Base-by-base conservation (phyloP, 805 yeast genomes). In the Ogataea thermomethanolica region DNA sequence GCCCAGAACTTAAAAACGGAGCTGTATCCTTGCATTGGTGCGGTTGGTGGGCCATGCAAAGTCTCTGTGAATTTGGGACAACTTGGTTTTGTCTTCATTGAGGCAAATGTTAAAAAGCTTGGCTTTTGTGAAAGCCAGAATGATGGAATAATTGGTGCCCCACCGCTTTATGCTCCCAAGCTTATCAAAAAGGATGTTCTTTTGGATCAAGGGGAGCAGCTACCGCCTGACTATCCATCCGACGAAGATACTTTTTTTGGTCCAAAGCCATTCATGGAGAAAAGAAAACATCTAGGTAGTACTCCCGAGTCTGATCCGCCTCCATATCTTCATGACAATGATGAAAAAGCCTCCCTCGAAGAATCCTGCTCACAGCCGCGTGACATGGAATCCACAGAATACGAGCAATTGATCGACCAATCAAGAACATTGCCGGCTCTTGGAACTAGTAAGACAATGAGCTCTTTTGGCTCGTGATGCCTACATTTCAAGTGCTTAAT, bases 11-110 rank as follows among this genome's bases (percentile, higher is more conserved):
- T 78, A 41, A 72, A 59, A 46, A 62, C 70, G 6, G 78, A 76
- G 46, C 52, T 76, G 44, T 73, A 66, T 39, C 81, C 81, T 3
- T 76, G 79, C 14, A 61, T 76, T 7, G 82, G 82, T 5, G 67
- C 79, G 35, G 67, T 65, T 39, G 67, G 62, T 58, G 62, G 74
- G 60, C 41, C 72, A 45, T 59, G 78, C 64, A 41, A 72, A 67
- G 76, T 74, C 55, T 45, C 75, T 59, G 66, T 78, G 65, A 49
- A 95, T 82, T 64, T 93, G 38, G 99, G 99, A 7, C 93, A 86
- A 53, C 67, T 79, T 41, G 97, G 96, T 2, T 89, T 79, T 65
- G 96, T 90, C 1, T 88, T 76, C 55, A 86, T 90, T 35, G 96
- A 89, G 56, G 96, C 89, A 2, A 88, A 89, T 57, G 81, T 76